These are phyloP conservation scores for Aspergillus hortae DNA, from an alignment of 2,329 filamentous ascomycete genomes.

Conservation along the genomic window DNA sequence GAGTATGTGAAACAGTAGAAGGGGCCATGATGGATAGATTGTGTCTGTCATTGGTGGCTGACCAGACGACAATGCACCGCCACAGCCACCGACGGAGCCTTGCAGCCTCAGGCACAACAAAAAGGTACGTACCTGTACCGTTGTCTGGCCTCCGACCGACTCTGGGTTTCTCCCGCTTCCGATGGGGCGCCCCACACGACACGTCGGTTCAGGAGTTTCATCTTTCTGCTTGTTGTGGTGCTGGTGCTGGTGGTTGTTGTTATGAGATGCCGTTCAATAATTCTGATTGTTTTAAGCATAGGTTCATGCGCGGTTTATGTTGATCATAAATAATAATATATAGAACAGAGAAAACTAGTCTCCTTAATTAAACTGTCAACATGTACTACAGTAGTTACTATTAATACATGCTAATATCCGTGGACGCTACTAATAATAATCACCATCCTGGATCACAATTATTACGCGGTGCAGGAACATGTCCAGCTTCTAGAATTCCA, in stretches of 20 bases:
- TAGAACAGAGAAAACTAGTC: not conserved
- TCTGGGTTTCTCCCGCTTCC: not conserved
- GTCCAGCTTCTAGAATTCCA: not conserved
- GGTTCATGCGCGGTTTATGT: not conserved
- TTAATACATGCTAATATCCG: not conserved
- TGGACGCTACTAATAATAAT: too few species aligned
- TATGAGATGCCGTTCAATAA: not conserved
- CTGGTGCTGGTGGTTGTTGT: not conserved
- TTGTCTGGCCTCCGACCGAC: not conserved
- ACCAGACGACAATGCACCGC: too few species aligned
- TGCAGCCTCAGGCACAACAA: not conserved
- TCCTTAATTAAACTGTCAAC: not conserved
- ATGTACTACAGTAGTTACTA: not conserved
- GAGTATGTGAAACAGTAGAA: too few species aligned
- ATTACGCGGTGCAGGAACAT: not conserved
- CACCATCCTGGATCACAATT: not conserved
- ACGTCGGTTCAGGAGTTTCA: slow-evolving; percentile 6
- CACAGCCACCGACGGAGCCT: too few species aligned
- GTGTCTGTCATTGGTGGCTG: too few species aligned
- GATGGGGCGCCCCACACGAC: slow-evolving; percentile 3
- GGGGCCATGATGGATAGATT: too few species aligned
- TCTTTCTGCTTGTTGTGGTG: not conserved
- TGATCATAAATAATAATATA: not conserved
- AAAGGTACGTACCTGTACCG: not conserved
- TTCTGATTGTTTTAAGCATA: not conserved